These are phyloP conservation scores for Zangia roseola DNA, from an alignment of 768 basidiomycete species.

Conservation along the genomic window DNA sequence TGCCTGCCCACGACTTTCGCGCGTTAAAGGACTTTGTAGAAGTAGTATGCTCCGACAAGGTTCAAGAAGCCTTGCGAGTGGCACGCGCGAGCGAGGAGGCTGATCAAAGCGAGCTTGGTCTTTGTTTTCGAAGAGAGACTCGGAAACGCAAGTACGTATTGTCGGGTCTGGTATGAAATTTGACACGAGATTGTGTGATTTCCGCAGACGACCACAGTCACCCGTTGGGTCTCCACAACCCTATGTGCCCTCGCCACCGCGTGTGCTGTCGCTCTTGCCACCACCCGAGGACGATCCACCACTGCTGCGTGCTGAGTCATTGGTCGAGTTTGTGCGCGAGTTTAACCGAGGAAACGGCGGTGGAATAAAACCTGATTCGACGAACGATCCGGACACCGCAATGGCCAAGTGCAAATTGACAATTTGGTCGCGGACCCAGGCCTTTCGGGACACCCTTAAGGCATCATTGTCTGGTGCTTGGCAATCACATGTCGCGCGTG, in stretches of 20 bases:
- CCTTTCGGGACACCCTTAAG: conserved; percentile 11
- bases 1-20: conserved; percentile 41
- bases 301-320: conserved; percentile 42
- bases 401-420: conserved; percentile 41
- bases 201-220: conserved; percentile 47
- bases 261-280: conserved; percentile 42
- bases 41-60: conserved; percentile 44
- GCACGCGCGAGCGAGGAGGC: conserved; percentile 54
- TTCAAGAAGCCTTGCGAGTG: conserved; percentile 56
- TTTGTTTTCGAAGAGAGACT: conserved; percentile 45
- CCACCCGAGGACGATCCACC: conserved; percentile 34
- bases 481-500: conserved; percentile 7
- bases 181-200: not conserved
- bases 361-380: conserved; percentile 9
- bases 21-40: conserved; percentile 49
- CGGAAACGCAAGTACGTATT: conserved; percentile 56
- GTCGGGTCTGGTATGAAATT: not conserved
- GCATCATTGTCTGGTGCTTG: conserved; percentile 1
- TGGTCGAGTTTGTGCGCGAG: conserved; percentile 54
- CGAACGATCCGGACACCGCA: not conserved
- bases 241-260: conserved; percentile 44
- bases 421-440: conserved; percentile 48
- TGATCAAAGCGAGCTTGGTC: conserved; percentile 50
- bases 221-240: conserved; percentile 61
- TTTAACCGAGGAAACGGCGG: conserved; percentile 43